phyloP scores from a whole-genome alignment of 345 rosid genomes.

The Chamaenerion angustifolium region DNA sequence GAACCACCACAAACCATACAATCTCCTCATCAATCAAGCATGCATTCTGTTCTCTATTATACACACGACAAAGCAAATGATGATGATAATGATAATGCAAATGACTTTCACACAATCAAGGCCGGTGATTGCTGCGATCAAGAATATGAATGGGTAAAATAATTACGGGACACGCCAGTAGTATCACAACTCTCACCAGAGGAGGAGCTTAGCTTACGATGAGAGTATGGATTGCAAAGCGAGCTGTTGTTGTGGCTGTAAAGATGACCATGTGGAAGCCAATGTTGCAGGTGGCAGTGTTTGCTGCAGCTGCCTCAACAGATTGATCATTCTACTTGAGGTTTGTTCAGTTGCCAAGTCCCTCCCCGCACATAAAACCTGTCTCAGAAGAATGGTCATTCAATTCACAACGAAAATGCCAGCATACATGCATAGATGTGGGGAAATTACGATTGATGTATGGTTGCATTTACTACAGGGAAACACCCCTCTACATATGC shows the following conservation, averaged over 20 bases:
- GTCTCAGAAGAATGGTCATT: not conserved
- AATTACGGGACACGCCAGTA: slow-evolving; percentile 15
- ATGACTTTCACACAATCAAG: slow-evolving; percentile 21
- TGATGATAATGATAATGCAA: no score
- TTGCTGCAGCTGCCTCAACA: slow-evolving; percentile 86
- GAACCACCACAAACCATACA: not conserved
- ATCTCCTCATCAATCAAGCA: not conserved
- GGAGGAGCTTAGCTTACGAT: slow-evolving; percentile 16
- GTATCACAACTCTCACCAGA: slow-evolving; percentile 9
- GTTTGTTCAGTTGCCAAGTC: slow-evolving; percentile 90
- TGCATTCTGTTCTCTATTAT: no score
- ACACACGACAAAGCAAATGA: no score
- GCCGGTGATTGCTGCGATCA: slow-evolving; percentile 9
- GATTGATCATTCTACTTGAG: slow-evolving; percentile 56
- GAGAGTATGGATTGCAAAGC: slow-evolving; percentile 90
- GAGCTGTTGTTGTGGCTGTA: slow-evolving; percentile 93
- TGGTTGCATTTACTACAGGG: no score
- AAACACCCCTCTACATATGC: no score
- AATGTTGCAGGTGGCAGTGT: slow-evolving; percentile 81
- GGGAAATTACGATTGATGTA: no score
- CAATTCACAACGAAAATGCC: no score
- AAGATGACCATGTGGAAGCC: slow-evolving; percentile 84
- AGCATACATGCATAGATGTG: no score
- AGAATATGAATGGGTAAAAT: slow-evolving; percentile 25
- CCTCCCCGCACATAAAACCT: slow-evolving; percentile 81